Evolutionary conservation across 2,329 filamentous ascomycete genomes (phyloP).

Genomic region (Huntiella savannae): DNA sequence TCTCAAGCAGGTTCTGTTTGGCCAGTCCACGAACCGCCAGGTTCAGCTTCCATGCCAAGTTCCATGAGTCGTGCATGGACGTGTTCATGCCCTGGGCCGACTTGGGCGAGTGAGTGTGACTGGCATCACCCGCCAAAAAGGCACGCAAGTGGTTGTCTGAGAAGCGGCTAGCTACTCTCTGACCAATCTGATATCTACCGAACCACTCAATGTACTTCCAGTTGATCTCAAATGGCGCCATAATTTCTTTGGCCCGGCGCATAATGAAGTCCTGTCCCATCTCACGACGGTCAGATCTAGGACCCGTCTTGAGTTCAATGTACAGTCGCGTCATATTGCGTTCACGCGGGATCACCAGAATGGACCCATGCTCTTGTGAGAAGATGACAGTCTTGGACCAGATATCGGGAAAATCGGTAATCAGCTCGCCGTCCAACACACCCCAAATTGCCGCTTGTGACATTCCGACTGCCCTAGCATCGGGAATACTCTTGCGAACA

Average conservation of each 20-base stretch:
- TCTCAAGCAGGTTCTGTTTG: constrained; percentile 33
- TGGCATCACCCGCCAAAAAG: constrained; percentile 53
- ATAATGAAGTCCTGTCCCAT: constrained; percentile 50
- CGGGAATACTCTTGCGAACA: constrained; percentile 44
- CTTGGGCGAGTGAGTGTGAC: constrained; percentile 55
- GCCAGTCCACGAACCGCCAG: constrained; percentile 35
- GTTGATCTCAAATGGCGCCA: constrained; percentile 35
- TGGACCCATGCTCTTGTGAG: constrained; percentile 46
- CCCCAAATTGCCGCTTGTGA: constrained; percentile 44
- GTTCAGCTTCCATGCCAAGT: constrained; percentile 35
- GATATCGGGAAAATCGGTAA: constrained; percentile 55
- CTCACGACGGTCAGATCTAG: constrained; percentile 23
- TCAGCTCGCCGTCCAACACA: constrained; percentile 50
- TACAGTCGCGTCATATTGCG: constrained; percentile 49
- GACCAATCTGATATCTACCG: constrained; percentile 51
- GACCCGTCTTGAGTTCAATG: constrained; percentile 32
- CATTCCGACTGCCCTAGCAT: constrained; percentile 33
- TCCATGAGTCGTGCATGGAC: constrained; percentile 41
- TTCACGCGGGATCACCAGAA: constrained; percentile 57
- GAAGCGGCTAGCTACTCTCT: constrained; percentile 52
- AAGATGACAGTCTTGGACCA: constrained; percentile 57
- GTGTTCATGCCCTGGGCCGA: constrained; percentile 52
- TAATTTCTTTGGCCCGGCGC: constrained; percentile 41
- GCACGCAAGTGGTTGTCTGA: constrained; percentile 39
- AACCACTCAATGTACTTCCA: constrained; percentile 51